These are phyloP conservation scores for Suillus lakei DNA, from an alignment of 768 basidiomycete genomes.

Conservation along the genomic window DNA sequence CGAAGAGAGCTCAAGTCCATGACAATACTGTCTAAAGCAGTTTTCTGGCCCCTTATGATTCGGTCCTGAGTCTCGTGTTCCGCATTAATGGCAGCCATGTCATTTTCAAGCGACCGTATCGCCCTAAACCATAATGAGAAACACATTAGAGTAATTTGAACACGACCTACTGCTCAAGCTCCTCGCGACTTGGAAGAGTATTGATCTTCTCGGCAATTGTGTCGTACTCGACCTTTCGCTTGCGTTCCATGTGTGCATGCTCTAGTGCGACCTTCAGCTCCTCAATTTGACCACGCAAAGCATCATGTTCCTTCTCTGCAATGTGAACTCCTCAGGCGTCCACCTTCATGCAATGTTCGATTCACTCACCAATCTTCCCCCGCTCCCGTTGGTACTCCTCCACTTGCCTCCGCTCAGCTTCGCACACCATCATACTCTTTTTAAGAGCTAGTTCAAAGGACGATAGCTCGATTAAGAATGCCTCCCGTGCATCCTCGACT, in stretches of 20 bases:
- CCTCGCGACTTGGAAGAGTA: slow-evolving; percentile 73
- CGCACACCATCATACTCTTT: slow-evolving; percentile 83
- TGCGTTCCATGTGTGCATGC: slow-evolving; percentile 76
- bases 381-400: slow-evolving; percentile 81
- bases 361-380: slow-evolving; percentile 68
- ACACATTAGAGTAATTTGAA: not conserved
- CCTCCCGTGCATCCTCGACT: slow-evolving; percentile 76
- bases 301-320: slow-evolving; percentile 73
- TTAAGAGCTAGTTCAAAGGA: slow-evolving; percentile 76
- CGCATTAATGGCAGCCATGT: slow-evolving; percentile 72
- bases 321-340: not conserved
- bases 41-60: slow-evolving; percentile 68
- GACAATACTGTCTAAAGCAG: slow-evolving; percentile 68
- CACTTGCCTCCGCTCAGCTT: slow-evolving; percentile 85
- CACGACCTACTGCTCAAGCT: slow-evolving; percentile 72
- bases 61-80: slow-evolving; percentile 79
- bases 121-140: slow-evolving; percentile 45
- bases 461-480: slow-evolving; percentile 77
- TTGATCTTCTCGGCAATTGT: slow-evolving; percentile 83
- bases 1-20: slow-evolving; percentile 63
- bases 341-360: not conserved
- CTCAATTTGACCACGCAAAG: slow-evolving; percentile 70
- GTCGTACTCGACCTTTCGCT: slow-evolving; percentile 87
- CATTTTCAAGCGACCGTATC: slow-evolving; percentile 72
- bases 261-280: slow-evolving; percentile 78